Percentiles rank a stretch among this genome's conserved stretches.
Evolutionary conservation across 768 basidiomycete genomes (phyloP).

Genomic region (Pleurotus cornucopiae): DNA sequence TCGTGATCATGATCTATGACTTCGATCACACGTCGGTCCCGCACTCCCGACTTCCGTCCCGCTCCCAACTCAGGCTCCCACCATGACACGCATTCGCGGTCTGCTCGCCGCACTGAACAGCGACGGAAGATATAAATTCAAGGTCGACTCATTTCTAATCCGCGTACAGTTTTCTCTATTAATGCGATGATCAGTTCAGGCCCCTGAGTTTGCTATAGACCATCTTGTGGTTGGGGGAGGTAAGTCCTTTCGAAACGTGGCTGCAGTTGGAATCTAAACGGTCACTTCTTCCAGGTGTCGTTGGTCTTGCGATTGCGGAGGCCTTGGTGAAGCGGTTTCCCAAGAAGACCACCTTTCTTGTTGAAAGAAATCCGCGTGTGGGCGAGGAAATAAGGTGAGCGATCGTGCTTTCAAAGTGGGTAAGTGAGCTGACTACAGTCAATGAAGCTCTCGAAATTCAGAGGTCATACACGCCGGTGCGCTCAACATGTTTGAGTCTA

Average conservation of each 20-base stretch:
- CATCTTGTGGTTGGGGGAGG: conserved; percentile 89
- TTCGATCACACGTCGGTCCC: background rate
- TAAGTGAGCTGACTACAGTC: background rate
- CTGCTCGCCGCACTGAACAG: conserved; percentile 61
- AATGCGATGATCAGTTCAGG: conserved; percentile 25
- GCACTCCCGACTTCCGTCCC: too few species aligned
- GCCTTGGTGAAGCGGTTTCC: conserved; percentile 62
- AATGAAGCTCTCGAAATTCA: conserved; percentile 79
- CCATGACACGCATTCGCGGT: conserved; percentile 36
- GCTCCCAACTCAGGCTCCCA: background rate
- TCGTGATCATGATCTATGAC: background rate
- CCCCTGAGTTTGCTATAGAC: conserved; percentile 72
- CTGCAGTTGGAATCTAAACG: background rate
- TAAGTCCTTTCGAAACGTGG: conserved; percentile 16
- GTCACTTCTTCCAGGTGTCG: conserved; percentile 45
- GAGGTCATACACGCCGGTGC: conserved; percentile 91
- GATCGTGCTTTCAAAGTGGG: background rate
- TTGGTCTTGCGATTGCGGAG: conserved; percentile 85
- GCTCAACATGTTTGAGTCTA: conserved; percentile 1
- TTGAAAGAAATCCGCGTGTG: conserved; percentile 70
- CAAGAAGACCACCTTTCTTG: conserved; percentile 67
- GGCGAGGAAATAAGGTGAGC: conserved; percentile 85
- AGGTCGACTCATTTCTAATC: conserved; percentile 33
- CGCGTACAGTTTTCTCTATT: background rate
- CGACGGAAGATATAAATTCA: conserved; percentile 54